Base-by-base conservation (phyloP, 176 grass and related monocot genomes). In the Raddia guianensis region DNA sequence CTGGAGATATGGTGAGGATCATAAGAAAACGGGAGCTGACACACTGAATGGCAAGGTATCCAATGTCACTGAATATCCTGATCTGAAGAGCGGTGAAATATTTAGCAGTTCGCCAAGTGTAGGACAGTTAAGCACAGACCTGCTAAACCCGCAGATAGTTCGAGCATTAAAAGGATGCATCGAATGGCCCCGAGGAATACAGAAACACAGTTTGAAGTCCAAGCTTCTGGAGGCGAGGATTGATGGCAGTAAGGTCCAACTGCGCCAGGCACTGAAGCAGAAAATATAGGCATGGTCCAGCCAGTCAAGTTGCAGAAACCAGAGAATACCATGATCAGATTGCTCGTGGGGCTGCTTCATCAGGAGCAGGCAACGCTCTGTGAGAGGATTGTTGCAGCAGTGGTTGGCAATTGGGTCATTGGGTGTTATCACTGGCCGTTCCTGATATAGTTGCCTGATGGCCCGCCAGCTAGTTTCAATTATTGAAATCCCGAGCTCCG, bases 191-290 rank as follows among this genome's bases (percentile, higher is more conserved):
- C 66, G 66, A 56, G 90, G 75, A 68, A 62, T 63, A 33, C 92
- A 89, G 84, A 90, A 92, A 76, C 82, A 92, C 53, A 88, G 73
- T 74, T 75, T 95, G 37, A 95, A 91, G 73, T 73, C 77, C 56
- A 91, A 91, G 78, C 78, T 91, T 84, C 73, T 87, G 42, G 87
- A 91, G 49, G 87, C 81, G 49, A 87, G 70, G 64, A 74, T 87
- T 49, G 84, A 91, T 19, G 74, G 78, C 20, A 84, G 77, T 63
- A 94, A 91, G 80, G 77, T 89, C 75, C 89, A 91, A 49, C 48
- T 94, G 33, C 87, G 87, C 20, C 92, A 94, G 54, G 86, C 82
- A 46, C 49, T 91, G 54, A 85, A 91, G 69, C 92, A 89, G 72
- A 89, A 94, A 72, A 90, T 88, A 71, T 93, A 86, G 80, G 52